Evolutionary conservation across 2,329 filamentous ascomycete species (phyloP).

Genomic region (Arthroderma sp.): DNA sequence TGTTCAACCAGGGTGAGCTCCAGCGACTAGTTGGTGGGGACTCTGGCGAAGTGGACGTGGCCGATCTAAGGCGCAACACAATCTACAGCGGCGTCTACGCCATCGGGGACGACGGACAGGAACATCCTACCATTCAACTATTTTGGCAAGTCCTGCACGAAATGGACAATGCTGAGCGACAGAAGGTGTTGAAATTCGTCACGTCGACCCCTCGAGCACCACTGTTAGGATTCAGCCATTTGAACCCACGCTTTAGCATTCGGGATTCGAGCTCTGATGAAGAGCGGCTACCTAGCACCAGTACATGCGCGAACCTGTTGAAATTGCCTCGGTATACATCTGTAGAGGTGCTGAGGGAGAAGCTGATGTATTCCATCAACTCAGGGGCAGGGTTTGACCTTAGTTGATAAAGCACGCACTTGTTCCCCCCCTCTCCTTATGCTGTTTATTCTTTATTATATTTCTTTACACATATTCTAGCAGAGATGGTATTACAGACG

Average conservation of each 20-base stretch:
- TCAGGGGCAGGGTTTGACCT: conserved; percentile 88
- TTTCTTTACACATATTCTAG: no score
- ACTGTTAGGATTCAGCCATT: conserved; percentile 71
- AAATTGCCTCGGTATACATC: conserved; percentile 75
- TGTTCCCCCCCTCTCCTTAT: background rate
- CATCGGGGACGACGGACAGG: conserved; percentile 74
- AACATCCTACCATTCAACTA: conserved; percentile 71
- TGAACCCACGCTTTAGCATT: conserved; percentile 80
- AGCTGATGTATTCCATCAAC: conserved; percentile 78
- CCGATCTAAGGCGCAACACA: conserved; percentile 73
- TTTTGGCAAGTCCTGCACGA: conserved; percentile 84
- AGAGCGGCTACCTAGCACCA: conserved; percentile 73
- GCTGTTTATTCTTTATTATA: background rate
- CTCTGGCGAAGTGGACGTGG: conserved; percentile 69
- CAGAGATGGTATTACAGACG: no score
- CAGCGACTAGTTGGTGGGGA: conserved; percentile 89
- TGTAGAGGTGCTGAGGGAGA: conserved; percentile 54
- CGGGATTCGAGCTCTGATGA: conserved; percentile 68
- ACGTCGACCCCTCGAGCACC: conserved; percentile 86
- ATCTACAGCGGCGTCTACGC: conserved; percentile 76
- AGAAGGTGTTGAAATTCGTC: conserved; percentile 88
- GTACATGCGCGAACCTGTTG: conserved; percentile 87
- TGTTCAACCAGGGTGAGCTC: conserved; percentile 96
- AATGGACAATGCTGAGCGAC: conserved; percentile 61
- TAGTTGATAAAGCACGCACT: conserved; percentile 3